Evolutionary conservation across 305 asterid species (phyloP).

Genomic region (Rubia peregrina): DNA sequence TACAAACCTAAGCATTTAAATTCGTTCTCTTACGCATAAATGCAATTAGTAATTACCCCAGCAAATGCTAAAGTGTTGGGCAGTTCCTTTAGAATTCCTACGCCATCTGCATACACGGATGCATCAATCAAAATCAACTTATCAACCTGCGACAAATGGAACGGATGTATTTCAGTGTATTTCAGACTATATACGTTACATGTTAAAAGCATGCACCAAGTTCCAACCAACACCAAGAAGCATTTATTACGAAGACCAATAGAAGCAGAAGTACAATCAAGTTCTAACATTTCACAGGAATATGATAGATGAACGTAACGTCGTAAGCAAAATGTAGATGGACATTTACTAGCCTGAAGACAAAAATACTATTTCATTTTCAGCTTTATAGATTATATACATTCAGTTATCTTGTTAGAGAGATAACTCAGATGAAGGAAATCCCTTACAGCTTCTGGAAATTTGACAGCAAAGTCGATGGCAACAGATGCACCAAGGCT

Average conservation of each 20-base stretch:
- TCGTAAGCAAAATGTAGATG: not conserved
- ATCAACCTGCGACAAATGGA: constrained; percentile 47
- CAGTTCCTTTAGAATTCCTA: constrained; percentile 42
- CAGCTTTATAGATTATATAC: not conserved
- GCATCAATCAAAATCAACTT: constrained; percentile 63
- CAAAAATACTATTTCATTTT: not conserved
- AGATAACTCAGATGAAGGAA: constrained; percentile 1
- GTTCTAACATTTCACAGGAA: not conserved
- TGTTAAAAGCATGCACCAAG: not conserved
- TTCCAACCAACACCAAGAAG: not conserved
- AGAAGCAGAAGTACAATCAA: not conserved
- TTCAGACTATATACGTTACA: not conserved
- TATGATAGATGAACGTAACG: not conserved
- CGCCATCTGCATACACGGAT: constrained; percentile 56
- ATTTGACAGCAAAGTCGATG: constrained; percentile 70
- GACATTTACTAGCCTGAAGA: not conserved
- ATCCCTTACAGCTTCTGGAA: constrained; percentile 75
- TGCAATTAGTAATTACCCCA: constrained; percentile 42
- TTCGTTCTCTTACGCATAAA: not conserved
- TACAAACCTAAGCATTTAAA: not conserved
- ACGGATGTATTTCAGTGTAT: not conserved
- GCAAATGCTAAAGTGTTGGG: constrained; percentile 59
- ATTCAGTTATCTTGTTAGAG: no score
- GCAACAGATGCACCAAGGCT: constrained; percentile 95
- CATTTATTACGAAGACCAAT: not conserved